Conservation (phyloP, 2,329 filamentous ascomycete genomes). For the Verticillium klebahnii region DNA sequence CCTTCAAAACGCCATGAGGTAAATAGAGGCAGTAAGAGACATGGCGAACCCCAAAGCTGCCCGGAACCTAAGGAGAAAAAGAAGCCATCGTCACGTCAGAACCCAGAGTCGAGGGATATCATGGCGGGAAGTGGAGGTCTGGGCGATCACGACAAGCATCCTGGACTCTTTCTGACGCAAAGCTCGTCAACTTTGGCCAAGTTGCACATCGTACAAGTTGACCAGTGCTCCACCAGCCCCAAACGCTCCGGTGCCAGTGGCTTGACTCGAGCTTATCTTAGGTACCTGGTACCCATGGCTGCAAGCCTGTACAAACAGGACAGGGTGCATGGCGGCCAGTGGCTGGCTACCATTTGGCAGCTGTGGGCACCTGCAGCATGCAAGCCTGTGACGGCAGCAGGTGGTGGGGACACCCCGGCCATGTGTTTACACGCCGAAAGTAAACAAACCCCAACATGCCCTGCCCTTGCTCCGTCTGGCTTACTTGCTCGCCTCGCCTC, state of each 20-base stretch:
- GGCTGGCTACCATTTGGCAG: background rate
- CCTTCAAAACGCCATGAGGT: background rate
- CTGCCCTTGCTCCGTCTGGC: background rate
- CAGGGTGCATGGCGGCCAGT: too few species aligned
- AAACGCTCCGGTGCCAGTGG: too few species aligned
- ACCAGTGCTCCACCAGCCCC: too few species aligned
- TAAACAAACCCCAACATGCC: slow-evolving; percentile 3
- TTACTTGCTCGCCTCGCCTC: background rate
- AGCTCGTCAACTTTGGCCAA: too few species aligned
- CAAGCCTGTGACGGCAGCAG: background rate
- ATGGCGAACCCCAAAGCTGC: background rate
- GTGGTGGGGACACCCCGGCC: background rate
- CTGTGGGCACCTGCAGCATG: background rate
- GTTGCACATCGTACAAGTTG: too few species aligned
- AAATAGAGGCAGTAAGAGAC: background rate
- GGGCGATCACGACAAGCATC: background rate
- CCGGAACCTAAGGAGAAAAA: background rate
- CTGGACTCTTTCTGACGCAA: too few species aligned
- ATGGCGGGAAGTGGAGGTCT: background rate
- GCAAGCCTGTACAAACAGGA: too few species aligned
- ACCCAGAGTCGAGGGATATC: background rate
- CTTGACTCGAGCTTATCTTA: too few species aligned
- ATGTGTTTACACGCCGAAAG: slow-evolving; percentile 1
- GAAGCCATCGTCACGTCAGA: background rate
- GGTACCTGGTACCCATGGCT: too few species aligned